These are phyloP conservation scores for Arthroderma sp. DNA, from an alignment of 2,329 filamentous ascomycete species.

Conservation along the genomic window DNA sequence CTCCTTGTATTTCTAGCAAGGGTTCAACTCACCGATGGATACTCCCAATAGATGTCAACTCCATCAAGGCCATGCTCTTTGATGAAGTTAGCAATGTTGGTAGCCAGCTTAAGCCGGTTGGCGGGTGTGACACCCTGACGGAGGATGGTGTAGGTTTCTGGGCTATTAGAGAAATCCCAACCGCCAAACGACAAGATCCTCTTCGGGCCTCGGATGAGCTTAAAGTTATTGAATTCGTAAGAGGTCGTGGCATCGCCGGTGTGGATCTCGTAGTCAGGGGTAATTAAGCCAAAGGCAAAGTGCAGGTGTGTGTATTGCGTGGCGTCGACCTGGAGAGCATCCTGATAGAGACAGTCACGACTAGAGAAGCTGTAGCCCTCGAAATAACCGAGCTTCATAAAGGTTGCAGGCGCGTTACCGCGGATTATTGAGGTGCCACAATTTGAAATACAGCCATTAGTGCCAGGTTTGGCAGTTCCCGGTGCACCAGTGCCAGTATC, in stretches of 20 bases:
- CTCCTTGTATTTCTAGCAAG: background rate
- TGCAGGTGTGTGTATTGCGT: constrained; percentile 21
- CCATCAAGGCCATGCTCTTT: constrained; percentile 32
- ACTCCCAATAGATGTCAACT: constrained; percentile 28
- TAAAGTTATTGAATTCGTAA: constrained; percentile 12
- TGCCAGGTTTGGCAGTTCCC: constrained; percentile 25
- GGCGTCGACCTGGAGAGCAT: constrained; percentile 15
- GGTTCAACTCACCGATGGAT: constrained; percentile 22
- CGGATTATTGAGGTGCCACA: constrained; percentile 4
- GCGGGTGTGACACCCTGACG: constrained; percentile 24
- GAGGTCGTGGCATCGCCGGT: constrained; percentile 21
- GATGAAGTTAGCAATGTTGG: constrained; percentile 31
- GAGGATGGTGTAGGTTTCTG: constrained; percentile 29
- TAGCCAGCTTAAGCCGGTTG: constrained; percentile 31
- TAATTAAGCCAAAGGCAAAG: constrained; percentile 26
- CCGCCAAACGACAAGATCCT: constrained; percentile 24
- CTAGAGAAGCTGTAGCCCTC: constrained; percentile 20
- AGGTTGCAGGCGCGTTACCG: constrained; percentile 15
- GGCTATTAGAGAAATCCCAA: constrained; percentile 32
- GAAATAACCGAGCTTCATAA: constrained; percentile 22
- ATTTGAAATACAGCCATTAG: constrained; percentile 19
- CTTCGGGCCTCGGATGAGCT: background rate
- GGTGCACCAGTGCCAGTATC: constrained; percentile 23
- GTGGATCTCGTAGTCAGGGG: constrained; percentile 26
- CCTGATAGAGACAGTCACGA: constrained; percentile 23